These are phyloP conservation scores for Yamadazyma ubonensis DNA, from an alignment of 805 yeast species.

Conservation along the genomic window DNA sequence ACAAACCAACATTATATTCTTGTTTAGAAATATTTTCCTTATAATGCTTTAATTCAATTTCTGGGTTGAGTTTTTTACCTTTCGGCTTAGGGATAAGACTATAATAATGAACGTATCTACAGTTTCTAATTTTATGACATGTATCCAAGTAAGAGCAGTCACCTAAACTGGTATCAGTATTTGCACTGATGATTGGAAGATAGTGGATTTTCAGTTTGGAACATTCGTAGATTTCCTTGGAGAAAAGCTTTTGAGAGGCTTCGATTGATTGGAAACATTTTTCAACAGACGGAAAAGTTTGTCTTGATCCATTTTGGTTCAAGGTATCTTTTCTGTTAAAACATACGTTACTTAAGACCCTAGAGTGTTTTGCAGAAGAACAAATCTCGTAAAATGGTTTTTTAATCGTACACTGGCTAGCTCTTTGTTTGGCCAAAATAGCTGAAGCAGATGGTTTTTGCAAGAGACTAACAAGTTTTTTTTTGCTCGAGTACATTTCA, in stretches of 20 bases:
- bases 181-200: constrained; percentile 33
- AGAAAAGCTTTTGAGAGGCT: constrained; percentile 16
- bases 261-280: constrained; percentile 18
- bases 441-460: constrained; percentile 37
- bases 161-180: constrained; percentile 72
- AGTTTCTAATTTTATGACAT: constrained; percentile 79
- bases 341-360: constrained; percentile 22
- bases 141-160: constrained; percentile 95
- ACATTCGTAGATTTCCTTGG: constrained; percentile 23
- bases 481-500: constrained; percentile 2
- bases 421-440: constrained; percentile 39
- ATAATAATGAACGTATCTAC: constrained; percentile 79
- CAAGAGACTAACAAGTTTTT: constrained; percentile 4
- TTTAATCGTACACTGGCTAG: constrained; percentile 34
- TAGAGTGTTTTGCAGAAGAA: constrained; percentile 37
- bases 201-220: constrained; percentile 26
- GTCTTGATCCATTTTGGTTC: constrained; percentile 9
- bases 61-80: background rate
- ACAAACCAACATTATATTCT: constrained; percentile 52
- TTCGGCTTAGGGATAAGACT: constrained; percentile 41
- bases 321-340: constrained; percentile 21
- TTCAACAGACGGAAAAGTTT: constrained; percentile 13
- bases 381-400: constrained; percentile 54
- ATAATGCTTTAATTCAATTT: constrained; percentile 5
- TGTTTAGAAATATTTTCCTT: constrained; percentile 18